A percentile compares a stretch with the other conserved stretches of the same genome.
Evolutionary conservation across 805 yeast genomes (phyloP).

Genomic region (Lachancea dasiensis): DNA sequence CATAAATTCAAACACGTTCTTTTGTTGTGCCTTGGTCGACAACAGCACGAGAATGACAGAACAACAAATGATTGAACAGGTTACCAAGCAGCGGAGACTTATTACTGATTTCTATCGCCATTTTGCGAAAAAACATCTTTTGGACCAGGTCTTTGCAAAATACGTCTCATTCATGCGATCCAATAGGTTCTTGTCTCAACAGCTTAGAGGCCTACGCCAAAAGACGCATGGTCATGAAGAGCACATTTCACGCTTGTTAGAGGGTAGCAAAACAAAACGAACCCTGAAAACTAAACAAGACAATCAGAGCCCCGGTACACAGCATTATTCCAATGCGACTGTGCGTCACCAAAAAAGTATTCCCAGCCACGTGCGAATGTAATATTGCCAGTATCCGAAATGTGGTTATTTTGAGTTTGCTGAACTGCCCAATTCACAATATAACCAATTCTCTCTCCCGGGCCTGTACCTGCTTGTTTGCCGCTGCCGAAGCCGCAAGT

Average conservation of each 20-base stretch:
- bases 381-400: no score
- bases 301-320: neutral
- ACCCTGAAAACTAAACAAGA: conserved; percentile 6
- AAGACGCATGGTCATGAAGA: conserved; percentile 12
- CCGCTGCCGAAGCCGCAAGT: no score
- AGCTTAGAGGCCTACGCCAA: conserved; percentile 18
- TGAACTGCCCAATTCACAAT: no score
- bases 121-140: conserved; percentile 17
- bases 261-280: conserved; percentile 10
- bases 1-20: conserved; percentile 11
- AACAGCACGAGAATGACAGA: conserved; percentile 3
- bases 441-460: no score
- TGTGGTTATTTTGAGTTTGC: no score
- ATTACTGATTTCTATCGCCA: conserved; percentile 17
- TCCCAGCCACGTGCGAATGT: no score
- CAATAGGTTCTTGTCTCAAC: conserved; percentile 21
- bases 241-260: conserved; percentile 9
- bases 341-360: no score
- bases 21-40: conserved; percentile 5
- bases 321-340: conserved; percentile 1
- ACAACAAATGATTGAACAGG: conserved; percentile 6
- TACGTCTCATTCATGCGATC: conserved; percentile 21
- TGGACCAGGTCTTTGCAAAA: conserved; percentile 22
- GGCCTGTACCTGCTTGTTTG: no score
- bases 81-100: conserved; percentile 11